Evolutionary conservation across 2,329 filamentous ascomycete genomes (phyloP), one percentile per base, ranked within the genome.

Genomic region (Magnaporthales sp.): DNA sequence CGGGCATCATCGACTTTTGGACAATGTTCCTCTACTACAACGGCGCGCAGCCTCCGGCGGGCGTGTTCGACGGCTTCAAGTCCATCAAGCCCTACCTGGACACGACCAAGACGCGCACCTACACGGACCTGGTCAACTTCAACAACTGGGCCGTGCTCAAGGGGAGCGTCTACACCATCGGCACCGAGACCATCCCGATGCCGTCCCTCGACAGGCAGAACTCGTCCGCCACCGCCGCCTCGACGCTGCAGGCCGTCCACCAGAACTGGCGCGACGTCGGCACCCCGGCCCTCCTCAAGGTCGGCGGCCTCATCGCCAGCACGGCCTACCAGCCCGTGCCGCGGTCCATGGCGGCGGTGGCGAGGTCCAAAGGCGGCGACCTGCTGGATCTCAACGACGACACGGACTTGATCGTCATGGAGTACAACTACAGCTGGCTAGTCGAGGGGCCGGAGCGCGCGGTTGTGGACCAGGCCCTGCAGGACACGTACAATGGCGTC

Each of bases 11-110:
- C 62, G 79, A 87, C 68, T 77, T 83, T 24, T 88, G 84, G 84
- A 79, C 86, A 67, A 74, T 89, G 68, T 89, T 89, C 74, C 72
- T 86, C 46, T 89, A 87, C 76, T 89, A 89, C 73, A 84, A 89
- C 73, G 87, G 84, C 1, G 79, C 81, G 0, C 74, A 75, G 64
- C 81, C 81, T 0, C 86, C 86, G 1, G 71, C 76, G 1, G 81
- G 78, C 4, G 79, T 84, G 2, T 89, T 90, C 67, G 78, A 81
- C 67, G 81, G 82, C 67, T 89, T 89, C 73, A 80, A 81, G 1
- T 77, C 77, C 54, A 77, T 85, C 62, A 71, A 74, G 1, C 78
- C 79, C 1, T 68, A 76, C 0, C 71, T 78, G 26, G 82, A 85
- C 70, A 70, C 68, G 3, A 67, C 67, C 67, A 67, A 69, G 22